Base-by-base conservation (phyloP, 2,329 filamentous ascomycete species). In the Colletotrichum limetticola region DNA sequence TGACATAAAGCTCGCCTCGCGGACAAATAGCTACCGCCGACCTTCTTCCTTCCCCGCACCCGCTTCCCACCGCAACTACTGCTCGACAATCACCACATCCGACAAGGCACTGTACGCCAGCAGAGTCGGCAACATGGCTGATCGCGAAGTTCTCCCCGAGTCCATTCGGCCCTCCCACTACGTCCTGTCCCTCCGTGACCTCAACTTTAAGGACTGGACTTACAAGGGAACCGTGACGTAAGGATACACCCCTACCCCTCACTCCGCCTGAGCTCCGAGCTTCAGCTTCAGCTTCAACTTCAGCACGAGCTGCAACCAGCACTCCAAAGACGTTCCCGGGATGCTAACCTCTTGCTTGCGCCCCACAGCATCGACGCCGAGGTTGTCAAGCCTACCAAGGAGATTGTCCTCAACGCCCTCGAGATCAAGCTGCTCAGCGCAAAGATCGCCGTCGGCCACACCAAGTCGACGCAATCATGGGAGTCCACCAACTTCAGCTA, bases 81-180 rank as follows among this genome's bases (percentile, higher is more conserved):
- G 77, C 62, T 78, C 77, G 53, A 78, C 77, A 63, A 74, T 78
- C 52, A 74, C 75, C 61, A 78, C 76, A 24, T 78, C 76, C 19
- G 66, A 74, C 65, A 74, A 75, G 70, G 76, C 77, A 9, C 56
- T 78, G 19, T 76, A 76, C 72, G 72, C 77, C 67, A 76, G 75
- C 68, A 72, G 74, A 64, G 73, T 77, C 52, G 67, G 73, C 72
- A 79, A 76, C 77, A 91, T 91, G 86, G 82, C 85, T 64, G 90
- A 92, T 82, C 86, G 91, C 80, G 90, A 92, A 74, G 86, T 91
- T 76, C 88, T 92, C 74, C 90, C 91, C 60, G 85, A 86, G 78
- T 84, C 83, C 76, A 91, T 96, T 80, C 96, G 95, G 85, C 95
- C 97, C 2, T 86, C 88, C 75, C 95, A 98, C 85, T 99, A 99